Conservation (phyloP, 192 early-diverging fungal species). For the Funneliformis mosseae region DNA sequence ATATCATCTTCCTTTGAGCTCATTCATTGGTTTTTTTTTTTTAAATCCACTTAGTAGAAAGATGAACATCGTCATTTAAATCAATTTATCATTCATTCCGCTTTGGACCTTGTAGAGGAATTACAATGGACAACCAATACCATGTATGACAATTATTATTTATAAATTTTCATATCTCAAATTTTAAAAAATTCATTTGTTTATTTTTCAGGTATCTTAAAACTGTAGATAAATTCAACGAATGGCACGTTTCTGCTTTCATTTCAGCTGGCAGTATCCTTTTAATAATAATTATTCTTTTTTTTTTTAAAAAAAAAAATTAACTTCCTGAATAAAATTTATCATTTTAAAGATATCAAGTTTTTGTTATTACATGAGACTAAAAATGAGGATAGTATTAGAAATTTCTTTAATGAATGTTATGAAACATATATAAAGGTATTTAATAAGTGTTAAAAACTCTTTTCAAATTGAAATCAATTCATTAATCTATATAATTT, state of each 20-base stretch:
- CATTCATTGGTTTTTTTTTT: neutral
- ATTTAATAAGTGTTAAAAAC: constrained; percentile 12
- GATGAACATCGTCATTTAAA: constrained; percentile 88
- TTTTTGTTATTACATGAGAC: constrained; percentile 85
- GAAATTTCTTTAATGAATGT: constrained; percentile 78
- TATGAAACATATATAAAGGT: constrained; percentile 92
- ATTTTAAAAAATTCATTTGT: neutral
- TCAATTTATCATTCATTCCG: constrained; percentile 96
- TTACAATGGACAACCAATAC: constrained; percentile 84
- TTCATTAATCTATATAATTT: neutral
- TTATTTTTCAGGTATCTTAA: constrained; percentile 78
- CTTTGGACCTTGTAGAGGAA: constrained; percentile 97
- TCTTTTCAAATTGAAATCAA: neutral
- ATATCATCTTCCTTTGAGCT: neutral
- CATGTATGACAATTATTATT: constrained; percentile 56
- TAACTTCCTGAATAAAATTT: neutral
- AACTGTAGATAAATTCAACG: constrained; percentile 93
- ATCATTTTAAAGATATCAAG: constrained; percentile 58
- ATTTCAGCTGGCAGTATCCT: constrained; percentile 82
- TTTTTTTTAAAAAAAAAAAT: neutral
- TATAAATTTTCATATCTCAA: neutral
- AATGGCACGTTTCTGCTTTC: constrained; percentile 89
- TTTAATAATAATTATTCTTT: constrained; percentile 3
- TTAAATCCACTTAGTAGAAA: constrained; percentile 46
- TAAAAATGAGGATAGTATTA: constrained; percentile 75